These are phyloP conservation scores for Fusarium citri DNA, from an alignment of 2,329 filamentous ascomycete species.

Conservation along the genomic window DNA sequence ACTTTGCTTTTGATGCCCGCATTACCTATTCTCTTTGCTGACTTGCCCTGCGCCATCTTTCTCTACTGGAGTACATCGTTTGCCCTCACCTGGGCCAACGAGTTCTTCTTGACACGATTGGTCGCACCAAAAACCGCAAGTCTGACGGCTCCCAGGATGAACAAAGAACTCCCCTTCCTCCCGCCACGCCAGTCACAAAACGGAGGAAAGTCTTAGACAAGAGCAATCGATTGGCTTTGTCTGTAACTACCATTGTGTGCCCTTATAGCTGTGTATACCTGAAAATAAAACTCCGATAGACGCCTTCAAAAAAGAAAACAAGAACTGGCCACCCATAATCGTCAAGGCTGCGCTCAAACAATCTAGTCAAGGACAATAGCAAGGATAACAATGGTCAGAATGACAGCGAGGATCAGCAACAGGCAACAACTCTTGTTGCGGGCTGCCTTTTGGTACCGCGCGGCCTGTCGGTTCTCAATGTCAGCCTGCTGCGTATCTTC, in stretches of 20 bases:
- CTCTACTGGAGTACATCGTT: constrained; percentile 56
- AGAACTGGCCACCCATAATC: constrained; percentile 30
- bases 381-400: constrained; percentile 88
- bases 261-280: constrained; percentile 39
- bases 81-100: constrained; percentile 51
- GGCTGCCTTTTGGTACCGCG: constrained; percentile 93
- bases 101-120: constrained; percentile 44
- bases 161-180: constrained; percentile 40
- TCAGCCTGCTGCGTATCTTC: constrained; percentile 88
- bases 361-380: constrained; percentile 81
- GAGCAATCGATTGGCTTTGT: constrained; percentile 28
- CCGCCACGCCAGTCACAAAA: constrained; percentile 9
- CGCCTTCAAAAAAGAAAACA: constrained; percentile 34
- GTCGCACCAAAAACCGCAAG: constrained; percentile 32
- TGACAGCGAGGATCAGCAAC: constrained; percentile 86
- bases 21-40: constrained; percentile 50
- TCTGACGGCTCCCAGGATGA: constrained; percentile 27
- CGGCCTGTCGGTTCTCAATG: constrained; percentile 84
- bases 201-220: neutral
- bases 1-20: constrained; percentile 50
- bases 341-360: constrained; percentile 25
- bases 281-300: constrained; percentile 42
- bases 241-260: constrained; percentile 41
- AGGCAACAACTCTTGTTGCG: constrained; percentile 95
- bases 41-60: constrained; percentile 56